A percentile compares a stretch with the other conserved stretches of the same genome.
Conservation (phyloP, 495 filamentous ascomycete genomes). For the Penicillium flavigenum region DNA sequence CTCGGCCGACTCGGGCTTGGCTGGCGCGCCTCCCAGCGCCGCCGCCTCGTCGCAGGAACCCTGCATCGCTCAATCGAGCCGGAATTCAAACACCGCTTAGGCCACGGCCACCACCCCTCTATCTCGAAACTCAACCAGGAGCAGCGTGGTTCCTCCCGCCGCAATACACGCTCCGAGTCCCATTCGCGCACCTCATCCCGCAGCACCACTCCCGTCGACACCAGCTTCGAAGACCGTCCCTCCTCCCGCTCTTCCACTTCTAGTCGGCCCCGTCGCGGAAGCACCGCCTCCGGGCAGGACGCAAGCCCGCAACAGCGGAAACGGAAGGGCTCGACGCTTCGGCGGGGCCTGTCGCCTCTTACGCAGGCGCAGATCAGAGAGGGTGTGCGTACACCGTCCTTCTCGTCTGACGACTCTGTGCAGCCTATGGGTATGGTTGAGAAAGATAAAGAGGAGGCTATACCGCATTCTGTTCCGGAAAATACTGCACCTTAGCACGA, state of each 20-base stretch:
- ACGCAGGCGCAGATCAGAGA: slow-evolving; percentile 48
- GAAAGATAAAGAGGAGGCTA: slow-evolving; percentile 29
- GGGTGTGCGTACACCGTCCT: slow-evolving; percentile 37
- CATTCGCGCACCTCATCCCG: slow-evolving; percentile 51
- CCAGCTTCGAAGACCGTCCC: slow-evolving; percentile 31
- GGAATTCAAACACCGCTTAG: slow-evolving; percentile 22
- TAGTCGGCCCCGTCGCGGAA: slow-evolving; percentile 40
- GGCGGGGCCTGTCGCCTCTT: slow-evolving; percentile 43
- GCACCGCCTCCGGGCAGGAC: slow-evolving; percentile 31
- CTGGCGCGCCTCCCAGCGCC: slow-evolving; percentile 59
- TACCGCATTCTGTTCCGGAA: slow-evolving; percentile 21
- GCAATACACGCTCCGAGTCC: slow-evolving; percentile 42
- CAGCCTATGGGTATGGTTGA: slow-evolving; percentile 25
- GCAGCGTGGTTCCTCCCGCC: slow-evolving; percentile 33
- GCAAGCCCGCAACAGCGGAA: slow-evolving; percentile 35
- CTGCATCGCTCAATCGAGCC: slow-evolving; percentile 28
- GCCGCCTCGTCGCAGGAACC: slow-evolving; percentile 35
- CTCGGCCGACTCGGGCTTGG: slow-evolving; percentile 67
- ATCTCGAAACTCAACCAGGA: slow-evolving; percentile 38
- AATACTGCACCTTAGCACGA: slow-evolving; percentile 10
- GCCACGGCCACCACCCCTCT: slow-evolving; percentile 37
- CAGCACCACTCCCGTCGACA: slow-evolving; percentile 47
- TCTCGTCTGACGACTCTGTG: slow-evolving; percentile 42
- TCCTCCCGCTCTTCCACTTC: slow-evolving; percentile 38
- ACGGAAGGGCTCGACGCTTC: slow-evolving; percentile 35